Base-by-base conservation (phyloP, 2,329 filamentous ascomycete genomes). In the Penicillium freii region DNA sequence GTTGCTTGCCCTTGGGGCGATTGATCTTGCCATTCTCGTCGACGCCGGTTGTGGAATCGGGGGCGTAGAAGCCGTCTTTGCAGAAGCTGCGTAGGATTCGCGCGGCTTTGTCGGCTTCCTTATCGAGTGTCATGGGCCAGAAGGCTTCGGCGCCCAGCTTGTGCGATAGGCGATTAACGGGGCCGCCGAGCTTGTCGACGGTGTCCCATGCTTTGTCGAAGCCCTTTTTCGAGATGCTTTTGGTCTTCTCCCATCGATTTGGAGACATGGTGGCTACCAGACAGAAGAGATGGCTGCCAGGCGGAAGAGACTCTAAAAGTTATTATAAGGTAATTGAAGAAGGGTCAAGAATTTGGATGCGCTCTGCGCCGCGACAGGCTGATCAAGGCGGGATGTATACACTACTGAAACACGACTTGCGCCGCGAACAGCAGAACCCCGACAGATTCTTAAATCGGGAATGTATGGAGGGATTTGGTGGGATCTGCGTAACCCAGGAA, bases 41-140 rank as follows among this genome's bases (percentile, higher is more conserved):
- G 38, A 71, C 65, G 23, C 79, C 73, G 46, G 79, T 76, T 59
- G 86, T 81, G 2, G 61, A 51, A 40, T 82, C 78, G 64, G 87
- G 80, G 25, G 81, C 77, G 69, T 88, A 88, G 73, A 89, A 89
- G 11, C 87, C 87, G 81, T 89, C 86, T 75, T 86, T 90, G 80
- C 91, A 96, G 76, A 97, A 97, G 33, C 90, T 93, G 72, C 91
- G 89, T 51, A 97, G 76, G 60, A 96, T 96, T 56, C 91, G 83
- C 58, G 92, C 91, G 46, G 92, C 90, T 78, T 96, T 96, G 76
- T 96, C 91, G 75, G 89, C 90, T 80, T 97, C 92, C 65, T 89
- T 88, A 72, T 96, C 92, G 51, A 96, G 80, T 1, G 87, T 89
- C 33, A 89, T 88, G 3, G 91, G 91, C 90, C 90, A 94, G 69